phyloP scores from a whole-genome alignment of 768 basidiomycete species.

The Asterophora lycoperdoides region DNA sequence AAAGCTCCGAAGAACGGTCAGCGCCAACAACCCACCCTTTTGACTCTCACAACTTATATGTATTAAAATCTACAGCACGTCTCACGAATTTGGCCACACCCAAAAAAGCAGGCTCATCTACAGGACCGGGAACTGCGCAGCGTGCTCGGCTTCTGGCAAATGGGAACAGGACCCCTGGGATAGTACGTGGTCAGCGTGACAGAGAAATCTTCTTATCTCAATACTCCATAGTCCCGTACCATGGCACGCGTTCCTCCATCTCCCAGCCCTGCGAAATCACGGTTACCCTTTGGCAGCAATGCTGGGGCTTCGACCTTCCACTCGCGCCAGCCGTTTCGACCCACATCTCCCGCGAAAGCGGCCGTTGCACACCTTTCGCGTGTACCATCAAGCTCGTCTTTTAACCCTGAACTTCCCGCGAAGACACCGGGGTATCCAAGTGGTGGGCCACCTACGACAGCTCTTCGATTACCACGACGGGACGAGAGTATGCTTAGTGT shows the following conservation, averaged over 20 bases:
- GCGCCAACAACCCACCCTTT: slow-evolving; percentile 14
- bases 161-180: slow-evolving; percentile 40
- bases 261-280: slow-evolving; percentile 43
- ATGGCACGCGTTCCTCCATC: slow-evolving; percentile 34
- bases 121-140: slow-evolving; percentile 51
- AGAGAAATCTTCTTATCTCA: background rate
- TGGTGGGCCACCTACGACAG: slow-evolving; percentile 26
- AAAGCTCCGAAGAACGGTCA: slow-evolving; percentile 60
- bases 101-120: slow-evolving; percentile 49
- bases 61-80: slow-evolving; percentile 33
- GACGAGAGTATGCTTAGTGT: slow-evolving; percentile 78
- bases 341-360: slow-evolving; percentile 51
- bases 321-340: slow-evolving; percentile 34
- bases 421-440: slow-evolving; percentile 54
- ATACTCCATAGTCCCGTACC: slow-evolving; percentile 27
- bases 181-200: slow-evolving; percentile 22
- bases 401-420: slow-evolving; percentile 64
- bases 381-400: slow-evolving; percentile 61
- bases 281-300: slow-evolving; percentile 39
- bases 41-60: background rate
- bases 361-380: slow-evolving; percentile 26
- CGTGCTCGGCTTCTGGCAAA: slow-evolving; percentile 37
- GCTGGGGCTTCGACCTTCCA: slow-evolving; percentile 27
- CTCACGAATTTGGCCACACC: slow-evolving; percentile 43
- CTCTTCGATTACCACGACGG: slow-evolving; percentile 60